These are phyloP conservation scores for Candida khao-thaluensis DNA, from an alignment of 805 yeast genomes.

Conservation along the genomic window DNA sequence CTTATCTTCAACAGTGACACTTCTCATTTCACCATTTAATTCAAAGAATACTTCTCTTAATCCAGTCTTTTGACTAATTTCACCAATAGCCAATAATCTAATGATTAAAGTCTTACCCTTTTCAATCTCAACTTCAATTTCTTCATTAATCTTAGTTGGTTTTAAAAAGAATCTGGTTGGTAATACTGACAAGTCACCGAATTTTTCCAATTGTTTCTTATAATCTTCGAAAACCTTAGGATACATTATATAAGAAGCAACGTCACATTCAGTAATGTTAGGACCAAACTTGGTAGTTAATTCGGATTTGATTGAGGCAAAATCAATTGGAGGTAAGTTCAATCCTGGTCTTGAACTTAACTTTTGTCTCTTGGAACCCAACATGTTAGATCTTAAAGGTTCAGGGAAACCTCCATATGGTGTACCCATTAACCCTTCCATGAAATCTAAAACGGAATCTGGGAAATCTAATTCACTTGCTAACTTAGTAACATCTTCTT, in stretches of 20 bases:
- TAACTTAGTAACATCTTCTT: slow-evolving; percentile 82
- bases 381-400: slow-evolving; percentile 89
- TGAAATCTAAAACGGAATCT: slow-evolving; percentile 95
- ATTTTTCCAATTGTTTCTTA: slow-evolving; percentile 69
- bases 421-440: slow-evolving; percentile 98
- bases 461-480: slow-evolving; percentile 97
- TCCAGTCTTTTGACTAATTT: slow-evolving; percentile 80
- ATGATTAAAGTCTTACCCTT: slow-evolving; percentile 92
- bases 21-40: slow-evolving; percentile 97
- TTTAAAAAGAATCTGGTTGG: slow-evolving; percentile 91
- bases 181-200: slow-evolving; percentile 89
- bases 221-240: slow-evolving; percentile 94
- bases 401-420: slow-evolving; percentile 99
- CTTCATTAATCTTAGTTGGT: slow-evolving; percentile 85
- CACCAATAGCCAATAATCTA: slow-evolving; percentile 91
- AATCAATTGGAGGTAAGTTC: slow-evolving; percentile 79
- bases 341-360: slow-evolving; percentile 90
- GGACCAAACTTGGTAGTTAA: slow-evolving; percentile 74
- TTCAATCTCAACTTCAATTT: slow-evolving; percentile 84
- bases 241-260: slow-evolving; percentile 96
- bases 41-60: slow-evolving; percentile 95
- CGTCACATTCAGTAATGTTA: slow-evolving; percentile 73
- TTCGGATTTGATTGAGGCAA: slow-evolving; percentile 69
- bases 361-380: slow-evolving; percentile 90
- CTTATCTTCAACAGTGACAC: slow-evolving; percentile 88